These are phyloP conservation scores for sorghum (Sorghum bicolor) DNA, from an alignment of 176 grass and related monocot genomes.

Conservation along the genomic window Sorghum_bicolor_NCBIv3 NC_012876.2:2264001-2264500, in stretches of 20 bases:
- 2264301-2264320: not conserved
- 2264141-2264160: not conserved
- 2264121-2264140: not conserved
- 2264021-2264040: not conserved
- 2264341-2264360: not conserved
- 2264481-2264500: not conserved
- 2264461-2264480: not conserved
- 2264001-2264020: slow-evolving; percentile 9
- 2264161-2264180: not conserved
- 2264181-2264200: not conserved
- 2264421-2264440: not conserved
- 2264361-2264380: not conserved
- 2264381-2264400: not conserved
- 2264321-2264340: not conserved
- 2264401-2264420: not conserved
- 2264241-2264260: not conserved
- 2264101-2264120: not conserved
- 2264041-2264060: not conserved
- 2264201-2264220: not conserved
- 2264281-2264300: not conserved
- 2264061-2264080: not conserved
- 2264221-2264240: not conserved
- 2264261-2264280: not conserved
- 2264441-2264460: not conserved
- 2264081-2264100: not conserved